phyloP scores from a whole-genome alignment of 495 filamentous ascomycete genomes.

The Talaromyces adpressus region DNA sequence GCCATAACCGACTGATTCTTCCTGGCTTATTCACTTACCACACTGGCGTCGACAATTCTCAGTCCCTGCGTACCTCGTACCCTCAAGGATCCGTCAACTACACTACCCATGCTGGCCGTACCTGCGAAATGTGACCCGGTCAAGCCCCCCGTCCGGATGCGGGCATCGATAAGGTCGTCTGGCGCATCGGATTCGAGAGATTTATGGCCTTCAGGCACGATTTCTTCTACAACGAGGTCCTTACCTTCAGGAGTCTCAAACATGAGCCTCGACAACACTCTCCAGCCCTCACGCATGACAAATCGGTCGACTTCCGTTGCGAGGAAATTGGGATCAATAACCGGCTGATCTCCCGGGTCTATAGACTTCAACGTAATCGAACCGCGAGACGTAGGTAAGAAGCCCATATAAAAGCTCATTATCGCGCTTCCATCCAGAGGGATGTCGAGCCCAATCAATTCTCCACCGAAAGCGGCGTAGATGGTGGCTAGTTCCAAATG shows the following conservation, averaged over 20 bases:
- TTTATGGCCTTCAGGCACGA: not conserved
- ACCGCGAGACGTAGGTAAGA: slow-evolving; percentile 11
- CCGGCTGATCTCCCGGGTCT: slow-evolving; percentile 12
- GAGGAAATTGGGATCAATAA: slow-evolving; percentile 18
- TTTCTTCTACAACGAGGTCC: slow-evolving; percentile 2
- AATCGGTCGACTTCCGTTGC: slow-evolving; percentile 12
- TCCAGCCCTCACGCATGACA: not conserved
- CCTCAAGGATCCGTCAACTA: slow-evolving; percentile 23
- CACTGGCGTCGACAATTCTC: slow-evolving; percentile 26
- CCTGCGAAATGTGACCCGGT: slow-evolving; percentile 1
- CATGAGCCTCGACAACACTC: slow-evolving; percentile 1
- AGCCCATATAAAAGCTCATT: slow-evolving; percentile 2
- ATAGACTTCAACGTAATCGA: slow-evolving; percentile 16
- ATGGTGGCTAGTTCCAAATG: not conserved
- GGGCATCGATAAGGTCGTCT: not conserved
- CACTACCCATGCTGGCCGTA: slow-evolving; percentile 23
- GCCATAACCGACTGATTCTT: slow-evolving; percentile 11
- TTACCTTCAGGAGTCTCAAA: slow-evolving; percentile 11
- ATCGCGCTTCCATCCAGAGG: slow-evolving; percentile 1
- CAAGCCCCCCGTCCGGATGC: not conserved
- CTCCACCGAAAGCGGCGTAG: not conserved
- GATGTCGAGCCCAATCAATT: not conserved
- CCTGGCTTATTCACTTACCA: slow-evolving; percentile 11
- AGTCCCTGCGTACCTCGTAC: slow-evolving; percentile 23
- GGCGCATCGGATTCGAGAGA: not conserved